Evolutionary conservation across 2,329 filamentous ascomycete species (phyloP).

Genomic region (Aureobasidium sp.): DNA sequence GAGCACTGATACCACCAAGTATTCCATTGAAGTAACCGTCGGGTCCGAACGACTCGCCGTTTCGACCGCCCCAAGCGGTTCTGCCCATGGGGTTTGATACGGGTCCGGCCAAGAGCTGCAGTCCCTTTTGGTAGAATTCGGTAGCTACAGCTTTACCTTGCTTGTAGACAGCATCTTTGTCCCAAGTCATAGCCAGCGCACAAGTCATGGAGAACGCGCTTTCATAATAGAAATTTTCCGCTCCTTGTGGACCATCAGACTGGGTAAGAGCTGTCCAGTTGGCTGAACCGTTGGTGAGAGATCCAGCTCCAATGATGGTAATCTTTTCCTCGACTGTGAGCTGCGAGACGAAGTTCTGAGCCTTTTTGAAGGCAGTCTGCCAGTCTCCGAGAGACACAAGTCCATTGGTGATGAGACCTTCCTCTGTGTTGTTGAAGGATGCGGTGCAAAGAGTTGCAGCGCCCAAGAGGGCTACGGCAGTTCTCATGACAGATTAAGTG

Average conservation of each 20-base stretch:
- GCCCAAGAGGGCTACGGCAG: not conserved
- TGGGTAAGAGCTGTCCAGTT: slow-evolving; percentile 67
- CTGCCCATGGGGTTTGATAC: slow-evolving; percentile 36
- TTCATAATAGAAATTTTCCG: slow-evolving; percentile 48
- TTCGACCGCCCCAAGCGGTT: slow-evolving; percentile 34
- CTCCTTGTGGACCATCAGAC: slow-evolving; percentile 71
- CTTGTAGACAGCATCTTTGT: slow-evolving; percentile 42
- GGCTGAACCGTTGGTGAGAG: slow-evolving; percentile 46
- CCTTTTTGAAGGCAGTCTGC: slow-evolving; percentile 67
- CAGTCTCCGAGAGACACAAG: slow-evolving; percentile 52
- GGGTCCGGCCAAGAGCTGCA: slow-evolving; percentile 15
- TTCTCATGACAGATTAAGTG: not conserved
- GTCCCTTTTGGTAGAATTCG: slow-evolving; percentile 17
- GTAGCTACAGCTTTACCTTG: slow-evolving; percentile 44
- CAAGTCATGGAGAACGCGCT: slow-evolving; percentile 31
- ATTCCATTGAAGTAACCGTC: slow-evolving; percentile 41
- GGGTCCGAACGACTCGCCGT: slow-evolving; percentile 35
- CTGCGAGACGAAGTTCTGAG: slow-evolving; percentile 71
- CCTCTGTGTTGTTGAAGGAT: not conserved
- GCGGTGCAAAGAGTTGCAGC: not conserved
- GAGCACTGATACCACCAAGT: slow-evolving; percentile 33
- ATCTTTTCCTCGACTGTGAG: slow-evolving; percentile 83
- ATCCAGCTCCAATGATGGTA: slow-evolving; percentile 83
- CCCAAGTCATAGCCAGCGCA: slow-evolving; percentile 30
- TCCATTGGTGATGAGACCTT: slow-evolving; percentile 1